These are phyloP conservation scores for Quercus suber DNA, from an alignment of 306 rosid genomes.

Conservation along the genomic window DNA sequence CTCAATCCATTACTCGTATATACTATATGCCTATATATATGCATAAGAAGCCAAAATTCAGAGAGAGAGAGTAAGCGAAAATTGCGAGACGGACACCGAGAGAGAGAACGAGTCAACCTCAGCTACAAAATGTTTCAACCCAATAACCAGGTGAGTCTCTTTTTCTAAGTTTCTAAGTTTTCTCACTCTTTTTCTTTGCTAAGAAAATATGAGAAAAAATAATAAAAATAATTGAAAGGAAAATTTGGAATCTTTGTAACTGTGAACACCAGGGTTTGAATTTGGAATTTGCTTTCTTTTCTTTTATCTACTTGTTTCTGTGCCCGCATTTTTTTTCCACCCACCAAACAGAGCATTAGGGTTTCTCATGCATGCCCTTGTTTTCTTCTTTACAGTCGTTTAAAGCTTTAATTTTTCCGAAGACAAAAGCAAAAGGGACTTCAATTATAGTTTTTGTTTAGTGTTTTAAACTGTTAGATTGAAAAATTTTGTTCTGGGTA, in stretches of 20 bases:
- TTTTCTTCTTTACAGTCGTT: not conserved
- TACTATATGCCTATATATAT: no score
- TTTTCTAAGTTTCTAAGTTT: not conserved
- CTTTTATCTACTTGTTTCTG: not conserved
- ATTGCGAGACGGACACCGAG: not conserved
- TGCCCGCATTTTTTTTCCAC: not conserved
- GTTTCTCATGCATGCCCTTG: conserved; percentile 21
- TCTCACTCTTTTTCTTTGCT: conserved; percentile 5
- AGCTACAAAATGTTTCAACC: conserved; percentile 44
- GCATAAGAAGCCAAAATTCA: not conserved
- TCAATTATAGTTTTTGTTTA: not conserved
- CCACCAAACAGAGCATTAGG: not conserved
- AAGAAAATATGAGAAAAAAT: conserved; percentile 8
- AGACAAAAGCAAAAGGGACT: not conserved
- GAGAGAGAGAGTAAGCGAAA: not conserved
- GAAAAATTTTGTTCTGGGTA: not conserved
- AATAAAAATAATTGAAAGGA: not conserved
- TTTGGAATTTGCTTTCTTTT: not conserved
- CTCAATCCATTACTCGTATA: no score
- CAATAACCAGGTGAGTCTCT: conserved; percentile 36
- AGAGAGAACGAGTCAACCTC: conserved; percentile 4
- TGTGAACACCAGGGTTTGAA: not conserved
- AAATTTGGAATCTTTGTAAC: not conserved
- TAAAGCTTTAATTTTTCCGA: not conserved
- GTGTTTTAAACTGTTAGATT: not conserved